Evolutionary conservation across 2,329 filamentous ascomycete species (phyloP).

Genomic region (Aspergillus novofumigatus): DNA sequence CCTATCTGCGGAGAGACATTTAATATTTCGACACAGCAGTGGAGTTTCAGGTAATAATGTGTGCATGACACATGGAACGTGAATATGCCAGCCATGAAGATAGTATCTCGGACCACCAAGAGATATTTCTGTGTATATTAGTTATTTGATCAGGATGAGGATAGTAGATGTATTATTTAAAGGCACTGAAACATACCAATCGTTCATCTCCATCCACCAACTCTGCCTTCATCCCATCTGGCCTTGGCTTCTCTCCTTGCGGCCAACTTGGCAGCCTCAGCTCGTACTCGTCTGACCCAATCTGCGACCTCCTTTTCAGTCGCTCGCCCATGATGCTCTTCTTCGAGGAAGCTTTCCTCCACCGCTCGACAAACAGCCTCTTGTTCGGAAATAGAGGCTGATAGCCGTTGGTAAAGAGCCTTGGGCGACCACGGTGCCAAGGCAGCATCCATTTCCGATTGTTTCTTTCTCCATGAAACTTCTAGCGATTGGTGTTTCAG

Average conservation of each 20-base stretch:
- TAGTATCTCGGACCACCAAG: neutral
- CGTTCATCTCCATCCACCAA: slow-evolving; percentile 82
- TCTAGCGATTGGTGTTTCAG: slow-evolving; percentile 81
- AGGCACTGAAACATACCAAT: slow-evolving; percentile 1
- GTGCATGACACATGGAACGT: neutral
- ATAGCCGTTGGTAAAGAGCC: slow-evolving; percentile 77
- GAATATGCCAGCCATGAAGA: neutral
- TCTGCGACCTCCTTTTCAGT: slow-evolving; percentile 79
- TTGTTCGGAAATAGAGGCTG: slow-evolving; percentile 74
- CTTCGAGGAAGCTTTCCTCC: slow-evolving; percentile 89
- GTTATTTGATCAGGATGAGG: neutral
- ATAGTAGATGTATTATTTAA: neutral
- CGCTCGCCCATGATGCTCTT: slow-evolving; percentile 49
- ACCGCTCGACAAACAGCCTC: slow-evolving; percentile 74
- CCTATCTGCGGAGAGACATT: neutral
- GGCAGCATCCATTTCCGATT: slow-evolving; percentile 81
- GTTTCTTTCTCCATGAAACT: slow-evolving; percentile 85
- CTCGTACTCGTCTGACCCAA: slow-evolving; percentile 77
- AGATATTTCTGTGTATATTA: neutral
- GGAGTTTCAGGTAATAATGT: neutral
- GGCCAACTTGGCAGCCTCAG: slow-evolving; percentile 74
- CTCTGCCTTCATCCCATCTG: slow-evolving; percentile 91
- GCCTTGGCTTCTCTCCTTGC: slow-evolving; percentile 81
- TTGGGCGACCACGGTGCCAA: slow-evolving; percentile 81
- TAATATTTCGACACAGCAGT: neutral